Evolutionary conservation across 169 alveolate genomes (phyloP).

Genomic region (Plasmodium knowlesi): DNA sequence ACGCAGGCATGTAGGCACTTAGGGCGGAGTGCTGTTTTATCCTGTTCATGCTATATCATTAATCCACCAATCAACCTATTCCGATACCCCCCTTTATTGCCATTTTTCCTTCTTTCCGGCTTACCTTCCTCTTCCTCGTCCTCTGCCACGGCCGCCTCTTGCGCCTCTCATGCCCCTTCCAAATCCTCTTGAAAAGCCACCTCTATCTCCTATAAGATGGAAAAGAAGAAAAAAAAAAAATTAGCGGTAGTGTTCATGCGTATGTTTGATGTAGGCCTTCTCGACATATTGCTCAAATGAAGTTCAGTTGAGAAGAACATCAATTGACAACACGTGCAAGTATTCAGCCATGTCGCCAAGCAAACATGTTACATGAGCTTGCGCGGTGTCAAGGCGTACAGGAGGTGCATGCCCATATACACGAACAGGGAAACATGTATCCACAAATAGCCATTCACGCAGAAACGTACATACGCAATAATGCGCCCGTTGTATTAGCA

Average conservation of each 20-base stretch:
- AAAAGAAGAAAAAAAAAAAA: background rate
- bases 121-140: slow-evolving; percentile 76
- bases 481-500: background rate
- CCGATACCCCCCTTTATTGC: background rate
- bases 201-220: slow-evolving; percentile 76
- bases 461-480: background rate
- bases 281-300: background rate
- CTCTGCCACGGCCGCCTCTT: slow-evolving; percentile 76
- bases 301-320: background rate
- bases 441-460: background rate
- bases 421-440: background rate
- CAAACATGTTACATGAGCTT: background rate
- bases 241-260: background rate
- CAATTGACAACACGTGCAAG: background rate
- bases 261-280: background rate
- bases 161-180: slow-evolving; percentile 77
- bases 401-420: background rate
- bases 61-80: no score
- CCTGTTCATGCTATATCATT: background rate
- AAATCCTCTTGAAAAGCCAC: slow-evolving; percentile 83
- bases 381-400: background rate
- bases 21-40: background rate
- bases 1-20: background rate
- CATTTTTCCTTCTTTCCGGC: background rate
- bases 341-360: background rate